A percentile compares a stretch with the other conserved stretches of the same genome.
Conservation (phyloP, 2,329 filamentous ascomycete species). For the Sphaceloma murrayae region DNA sequence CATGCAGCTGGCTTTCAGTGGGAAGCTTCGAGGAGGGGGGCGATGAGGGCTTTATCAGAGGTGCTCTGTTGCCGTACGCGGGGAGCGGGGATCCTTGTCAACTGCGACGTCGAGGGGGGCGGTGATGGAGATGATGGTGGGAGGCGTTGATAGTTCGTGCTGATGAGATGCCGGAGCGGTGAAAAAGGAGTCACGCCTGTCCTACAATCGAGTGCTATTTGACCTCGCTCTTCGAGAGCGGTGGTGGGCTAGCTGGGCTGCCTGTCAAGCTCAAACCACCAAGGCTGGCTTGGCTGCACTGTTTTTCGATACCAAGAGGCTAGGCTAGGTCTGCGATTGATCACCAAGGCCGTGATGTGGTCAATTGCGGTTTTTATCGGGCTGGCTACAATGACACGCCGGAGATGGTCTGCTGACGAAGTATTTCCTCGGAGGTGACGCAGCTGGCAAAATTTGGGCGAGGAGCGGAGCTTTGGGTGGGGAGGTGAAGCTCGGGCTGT, state of each 20-base stretch:
- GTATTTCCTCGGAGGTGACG: too few species aligned
- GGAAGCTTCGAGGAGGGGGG: too few species aligned
- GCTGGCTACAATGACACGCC: too few species aligned
- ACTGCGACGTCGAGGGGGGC: not conserved
- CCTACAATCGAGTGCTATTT: constrained; percentile 1
- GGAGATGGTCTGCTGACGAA: too few species aligned
- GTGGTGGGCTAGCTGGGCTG: not conserved
- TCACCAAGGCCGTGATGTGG: not conserved
- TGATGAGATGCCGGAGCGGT: too few species aligned
- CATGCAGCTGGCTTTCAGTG: too few species aligned
- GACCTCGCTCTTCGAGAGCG: constrained; percentile 6
- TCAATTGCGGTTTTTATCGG: not conserved
- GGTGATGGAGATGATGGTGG: not conserved
- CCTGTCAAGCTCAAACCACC: constrained; percentile 10
- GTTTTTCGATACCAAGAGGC: constrained; percentile 1
- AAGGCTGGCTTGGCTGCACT: constrained; percentile 11
- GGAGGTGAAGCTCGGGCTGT: constrained; percentile 6
- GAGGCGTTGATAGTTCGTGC: not conserved
- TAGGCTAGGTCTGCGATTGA: not conserved
- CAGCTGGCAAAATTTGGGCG: too few species aligned
- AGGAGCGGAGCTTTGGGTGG: too few species aligned
- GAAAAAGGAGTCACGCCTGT: not conserved
- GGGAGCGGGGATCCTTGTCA: too few species aligned
- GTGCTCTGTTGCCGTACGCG: too few species aligned
- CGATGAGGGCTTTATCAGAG: too few species aligned